These are phyloP conservation scores for Sporothrix brunneoviolacea DNA, from an alignment of 2,329 filamentous ascomycete species.

Conservation along the genomic window DNA sequence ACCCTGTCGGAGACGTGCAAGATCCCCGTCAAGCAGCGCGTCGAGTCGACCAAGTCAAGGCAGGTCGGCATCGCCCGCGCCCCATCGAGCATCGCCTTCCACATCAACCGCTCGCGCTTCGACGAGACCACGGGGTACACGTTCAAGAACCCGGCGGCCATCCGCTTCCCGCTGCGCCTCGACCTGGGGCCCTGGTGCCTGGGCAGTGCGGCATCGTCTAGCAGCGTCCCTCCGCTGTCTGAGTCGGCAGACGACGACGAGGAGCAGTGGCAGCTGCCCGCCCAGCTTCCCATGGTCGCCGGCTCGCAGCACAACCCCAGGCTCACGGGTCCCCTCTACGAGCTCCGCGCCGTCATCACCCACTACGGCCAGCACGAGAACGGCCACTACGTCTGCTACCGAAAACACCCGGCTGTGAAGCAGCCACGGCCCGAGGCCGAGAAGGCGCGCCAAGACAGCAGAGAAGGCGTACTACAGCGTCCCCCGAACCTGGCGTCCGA, in stretches of 20 bases:
- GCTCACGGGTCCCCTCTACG: constrained; percentile 58
- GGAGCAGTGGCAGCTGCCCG: constrained; percentile 66
- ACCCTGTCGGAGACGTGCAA: constrained; percentile 39
- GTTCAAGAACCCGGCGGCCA: constrained; percentile 74
- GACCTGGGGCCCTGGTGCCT: constrained; percentile 83
- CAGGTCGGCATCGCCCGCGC: constrained; percentile 80
- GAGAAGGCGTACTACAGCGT: too few species aligned
- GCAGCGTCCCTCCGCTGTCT: too few species aligned
- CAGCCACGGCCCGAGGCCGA: constrained; percentile 11
- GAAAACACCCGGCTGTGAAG: constrained; percentile 50
- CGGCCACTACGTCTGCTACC: constrained; percentile 90
- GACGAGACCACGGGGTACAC: constrained; percentile 73
- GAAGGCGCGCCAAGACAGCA: too few species aligned
- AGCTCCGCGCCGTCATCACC: constrained; percentile 75
- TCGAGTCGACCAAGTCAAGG: constrained; percentile 77
- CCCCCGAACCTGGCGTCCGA: neutral
- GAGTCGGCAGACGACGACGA: constrained; percentile 18
- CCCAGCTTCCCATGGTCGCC: constrained; percentile 66
- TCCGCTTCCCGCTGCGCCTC: constrained; percentile 67
- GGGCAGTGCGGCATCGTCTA: constrained; percentile 48
- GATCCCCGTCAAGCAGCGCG: constrained; percentile 63
- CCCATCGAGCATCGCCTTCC: constrained; percentile 73
- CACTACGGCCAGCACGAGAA: constrained; percentile 91
- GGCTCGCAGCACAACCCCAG: constrained; percentile 44
- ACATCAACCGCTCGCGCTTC: constrained; percentile 88